These are phyloP conservation scores for Aspergillaceae sp. DNA, from an alignment of 2,329 filamentous ascomycete genomes.

Conservation along the genomic window DNA sequence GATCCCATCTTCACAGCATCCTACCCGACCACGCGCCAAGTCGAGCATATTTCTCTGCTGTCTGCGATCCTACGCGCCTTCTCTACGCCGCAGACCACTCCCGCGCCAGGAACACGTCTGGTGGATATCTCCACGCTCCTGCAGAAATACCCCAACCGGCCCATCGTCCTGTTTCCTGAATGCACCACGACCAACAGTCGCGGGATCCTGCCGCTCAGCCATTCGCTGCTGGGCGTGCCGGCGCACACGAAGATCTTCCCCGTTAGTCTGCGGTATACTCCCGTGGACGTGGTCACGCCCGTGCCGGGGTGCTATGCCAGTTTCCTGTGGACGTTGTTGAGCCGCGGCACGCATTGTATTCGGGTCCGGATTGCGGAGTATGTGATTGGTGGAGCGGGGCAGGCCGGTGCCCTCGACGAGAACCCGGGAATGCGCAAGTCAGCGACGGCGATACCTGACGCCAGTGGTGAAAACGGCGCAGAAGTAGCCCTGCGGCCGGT, in stretches of 20 bases:
- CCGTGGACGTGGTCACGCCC: conserved; percentile 82
- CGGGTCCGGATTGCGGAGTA: conserved; percentile 81
- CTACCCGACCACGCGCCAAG: conserved; percentile 64
- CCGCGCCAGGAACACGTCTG: conserved; percentile 42
- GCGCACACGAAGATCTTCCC: conserved; percentile 73
- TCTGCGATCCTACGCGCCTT: conserved; percentile 68
- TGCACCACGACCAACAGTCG: conserved; percentile 90
- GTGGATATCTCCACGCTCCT: conserved; percentile 58
- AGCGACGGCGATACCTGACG: conserved; percentile 39
- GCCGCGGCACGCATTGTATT: conserved; percentile 78
- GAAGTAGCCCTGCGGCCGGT: conserved; percentile 25
- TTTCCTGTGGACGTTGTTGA: conserved; percentile 82
- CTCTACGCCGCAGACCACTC: conserved; percentile 45
- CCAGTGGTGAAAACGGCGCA: conserved; percentile 29
- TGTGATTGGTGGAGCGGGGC: conserved; percentile 33
- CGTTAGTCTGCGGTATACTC: conserved; percentile 79
- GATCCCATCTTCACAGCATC: conserved; percentile 87
- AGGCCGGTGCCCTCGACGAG: not conserved
- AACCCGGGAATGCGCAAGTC: conserved; percentile 16
- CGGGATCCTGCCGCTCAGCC: conserved; percentile 76
- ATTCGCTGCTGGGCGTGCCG: conserved; percentile 61
- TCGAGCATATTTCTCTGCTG: conserved; percentile 69
- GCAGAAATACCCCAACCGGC: conserved; percentile 59
- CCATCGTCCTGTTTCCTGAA: conserved; percentile 85
- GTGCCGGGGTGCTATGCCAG: conserved; percentile 62